Conservation (phyloP, 371 early-diverging fungal genomes). For the Cokeromyces recurvatus region DNA sequence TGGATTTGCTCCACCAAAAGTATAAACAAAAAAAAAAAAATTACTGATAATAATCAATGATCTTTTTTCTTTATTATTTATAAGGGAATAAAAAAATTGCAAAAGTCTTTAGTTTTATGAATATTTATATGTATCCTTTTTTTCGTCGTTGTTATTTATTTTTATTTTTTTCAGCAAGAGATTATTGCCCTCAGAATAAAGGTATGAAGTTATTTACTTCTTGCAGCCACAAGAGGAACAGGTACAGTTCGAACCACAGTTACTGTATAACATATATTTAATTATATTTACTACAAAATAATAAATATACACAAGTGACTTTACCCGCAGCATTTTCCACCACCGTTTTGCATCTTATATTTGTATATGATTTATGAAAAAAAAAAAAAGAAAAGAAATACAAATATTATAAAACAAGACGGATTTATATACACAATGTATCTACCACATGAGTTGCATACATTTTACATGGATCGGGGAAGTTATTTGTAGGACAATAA, state of each 20-base stretch:
- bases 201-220: slow-evolving; percentile 14
- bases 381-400: slow-evolving; percentile 50
- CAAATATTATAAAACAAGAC: slow-evolving; percentile 35
- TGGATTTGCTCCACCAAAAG: slow-evolving; percentile 13
- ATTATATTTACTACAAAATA: no score
- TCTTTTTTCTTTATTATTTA: not conserved
- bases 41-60: slow-evolving; percentile 11
- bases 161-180: no score
- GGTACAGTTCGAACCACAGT: slow-evolving; percentile 16
- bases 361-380: not conserved
- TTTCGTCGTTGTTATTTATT: no score
- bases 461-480: no score
- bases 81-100: not conserved
- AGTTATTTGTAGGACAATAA: no score
- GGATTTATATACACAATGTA: not conserved
- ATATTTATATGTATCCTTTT: no score
- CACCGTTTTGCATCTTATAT: slow-evolving; percentile 9
- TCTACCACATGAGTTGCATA: no score
- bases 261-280: no score
- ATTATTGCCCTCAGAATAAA: no score
- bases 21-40: no score
- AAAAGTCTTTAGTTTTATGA: no score
- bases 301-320: not conserved
- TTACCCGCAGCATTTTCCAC: slow-evolving; percentile 31
- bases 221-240: slow-evolving; percentile 22